Conservation (phyloP, 2,329 filamentous ascomycete genomes). For the Trichoderma aggressivum region DNA sequence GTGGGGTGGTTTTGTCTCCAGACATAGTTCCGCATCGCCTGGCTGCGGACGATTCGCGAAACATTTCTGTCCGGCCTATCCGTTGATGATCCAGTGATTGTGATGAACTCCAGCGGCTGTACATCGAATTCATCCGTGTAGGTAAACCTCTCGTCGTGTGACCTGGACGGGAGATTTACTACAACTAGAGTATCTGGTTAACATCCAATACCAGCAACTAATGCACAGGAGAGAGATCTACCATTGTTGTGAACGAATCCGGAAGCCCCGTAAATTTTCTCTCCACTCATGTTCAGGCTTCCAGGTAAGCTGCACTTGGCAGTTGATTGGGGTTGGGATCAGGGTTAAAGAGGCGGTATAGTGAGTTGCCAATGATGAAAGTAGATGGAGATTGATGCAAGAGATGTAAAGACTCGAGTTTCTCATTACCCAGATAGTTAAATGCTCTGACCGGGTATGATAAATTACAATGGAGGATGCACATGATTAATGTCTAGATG, state of each 20-base stretch:
- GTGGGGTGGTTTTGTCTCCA: conserved; percentile 6
- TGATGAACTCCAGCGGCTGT: conserved; percentile 5
- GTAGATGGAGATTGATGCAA: neutral
- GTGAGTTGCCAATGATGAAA: neutral
- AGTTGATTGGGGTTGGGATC: neutral
- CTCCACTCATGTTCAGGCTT: neutral
- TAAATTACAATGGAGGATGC: neutral
- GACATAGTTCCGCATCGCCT: conserved; percentile 4
- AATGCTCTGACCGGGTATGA: neutral
- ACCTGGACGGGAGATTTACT: neutral
- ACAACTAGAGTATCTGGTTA: neutral
- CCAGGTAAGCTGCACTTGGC: neutral
- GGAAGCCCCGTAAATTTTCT: neutral
- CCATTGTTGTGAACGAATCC: conserved; percentile 4
- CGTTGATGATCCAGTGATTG: neutral
- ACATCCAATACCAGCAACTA: neutral
- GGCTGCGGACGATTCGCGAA: neutral
- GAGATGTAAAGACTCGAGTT: neutral
- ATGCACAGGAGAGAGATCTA: neutral
- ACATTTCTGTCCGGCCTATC: neutral
- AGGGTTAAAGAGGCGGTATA: neutral
- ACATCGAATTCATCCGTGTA: conserved; percentile 6
- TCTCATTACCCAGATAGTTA: neutral
- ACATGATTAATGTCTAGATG: neutral
- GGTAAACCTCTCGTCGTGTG: neutral